phyloP scores from a whole-genome alignment of 257 asterid genomes.

The Primulina huaijiensis region DNA sequence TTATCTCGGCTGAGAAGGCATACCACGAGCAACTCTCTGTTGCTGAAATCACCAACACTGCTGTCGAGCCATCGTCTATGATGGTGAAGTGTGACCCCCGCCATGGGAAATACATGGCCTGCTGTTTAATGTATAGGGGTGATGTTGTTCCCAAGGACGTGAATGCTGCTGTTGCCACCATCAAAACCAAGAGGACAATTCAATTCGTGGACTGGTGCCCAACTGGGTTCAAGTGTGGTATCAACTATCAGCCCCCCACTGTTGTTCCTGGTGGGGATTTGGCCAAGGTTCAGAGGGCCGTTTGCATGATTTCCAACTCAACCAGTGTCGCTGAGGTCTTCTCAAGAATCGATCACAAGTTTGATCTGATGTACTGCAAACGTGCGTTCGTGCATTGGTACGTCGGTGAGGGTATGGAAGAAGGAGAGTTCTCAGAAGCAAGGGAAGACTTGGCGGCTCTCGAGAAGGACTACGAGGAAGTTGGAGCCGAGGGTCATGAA shows the following conservation, averaged over 20 bases:
- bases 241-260: neutral
- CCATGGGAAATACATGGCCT: constrained; percentile 3
- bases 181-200: neutral
- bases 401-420: neutral
- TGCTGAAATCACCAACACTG: neutral
- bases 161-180: neutral
- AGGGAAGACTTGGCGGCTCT: constrained; percentile 1
- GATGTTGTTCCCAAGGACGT: neutral
- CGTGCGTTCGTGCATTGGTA: neutral
- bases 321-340: neutral
- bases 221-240: neutral
- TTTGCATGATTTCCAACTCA: neutral
- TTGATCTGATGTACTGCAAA: neutral
- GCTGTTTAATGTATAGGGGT: neutral
- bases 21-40: constrained; percentile 3
- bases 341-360: neutral
- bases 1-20: neutral
- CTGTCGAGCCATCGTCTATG: neutral
- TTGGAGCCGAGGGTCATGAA: neutral
- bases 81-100: neutral
- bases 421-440: neutral
- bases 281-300: neutral
- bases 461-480: constrained; percentile 4
- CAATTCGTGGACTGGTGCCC: constrained; percentile 3
- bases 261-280: neutral